Percentiles rank a stretch among this genome's conserved stretches.
Conservation (phyloP, 129 eudicot genomes). For the Centella asiatica region DNA sequence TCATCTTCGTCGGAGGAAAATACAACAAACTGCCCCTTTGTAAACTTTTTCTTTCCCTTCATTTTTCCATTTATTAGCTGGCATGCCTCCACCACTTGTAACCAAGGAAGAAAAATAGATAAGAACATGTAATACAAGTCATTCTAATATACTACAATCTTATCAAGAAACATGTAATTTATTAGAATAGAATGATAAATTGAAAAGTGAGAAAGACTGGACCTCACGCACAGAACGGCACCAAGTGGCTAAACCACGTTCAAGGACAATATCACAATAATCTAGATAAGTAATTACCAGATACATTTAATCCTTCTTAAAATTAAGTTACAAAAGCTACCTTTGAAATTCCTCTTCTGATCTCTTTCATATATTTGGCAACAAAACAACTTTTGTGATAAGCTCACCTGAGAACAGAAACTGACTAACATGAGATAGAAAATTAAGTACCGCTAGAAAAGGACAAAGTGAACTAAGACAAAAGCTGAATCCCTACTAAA, state of each 20-base stretch:
- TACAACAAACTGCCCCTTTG: slow-evolving; percentile 27
- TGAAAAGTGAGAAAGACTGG: background rate
- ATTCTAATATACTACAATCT: background rate
- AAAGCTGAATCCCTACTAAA: background rate
- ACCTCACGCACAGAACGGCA: background rate
- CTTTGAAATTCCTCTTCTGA: slow-evolving; percentile 24
- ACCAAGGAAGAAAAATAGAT: slow-evolving; percentile 3
- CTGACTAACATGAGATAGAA: slow-evolving; percentile 16
- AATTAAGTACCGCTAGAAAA: slow-evolving; percentile 1
- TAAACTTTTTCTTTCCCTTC: slow-evolving; percentile 22
- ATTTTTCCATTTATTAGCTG: slow-evolving; percentile 29
- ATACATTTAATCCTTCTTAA: background rate
- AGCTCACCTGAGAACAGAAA: slow-evolving; percentile 38
- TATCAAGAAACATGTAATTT: background rate
- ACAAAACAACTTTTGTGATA: slow-evolving; percentile 33
- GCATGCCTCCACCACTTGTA: slow-evolving; percentile 36
- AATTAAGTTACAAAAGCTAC: slow-evolving; percentile 15
- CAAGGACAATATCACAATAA: background rate
- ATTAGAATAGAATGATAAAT: background rate
- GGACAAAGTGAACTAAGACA: slow-evolving; percentile 6
- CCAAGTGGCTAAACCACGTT: background rate
- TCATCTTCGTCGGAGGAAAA: slow-evolving; percentile 39
- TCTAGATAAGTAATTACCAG: background rate
- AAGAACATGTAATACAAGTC: background rate
- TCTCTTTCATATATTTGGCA: slow-evolving; percentile 6